Percentiles rank a stretch among this genome's conserved stretches.
Evolutionary conservation across 768 basidiomycete species (phyloP).

Genomic region (Suillus subluteus): DNA sequence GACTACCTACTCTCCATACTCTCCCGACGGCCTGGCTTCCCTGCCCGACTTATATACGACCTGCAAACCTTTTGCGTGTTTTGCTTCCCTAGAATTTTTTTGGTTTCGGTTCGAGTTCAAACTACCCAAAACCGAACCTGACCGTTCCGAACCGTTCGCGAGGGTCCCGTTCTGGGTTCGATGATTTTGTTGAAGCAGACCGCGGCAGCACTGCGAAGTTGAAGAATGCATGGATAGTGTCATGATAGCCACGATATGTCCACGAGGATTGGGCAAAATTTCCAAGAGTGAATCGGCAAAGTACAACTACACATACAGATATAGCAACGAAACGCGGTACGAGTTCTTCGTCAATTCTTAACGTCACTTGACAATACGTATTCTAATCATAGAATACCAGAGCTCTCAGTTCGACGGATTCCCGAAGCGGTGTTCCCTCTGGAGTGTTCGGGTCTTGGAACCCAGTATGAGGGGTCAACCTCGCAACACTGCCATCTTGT

Average conservation of each 20-base stretch:
- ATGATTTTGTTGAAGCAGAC: too few species aligned
- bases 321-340: background rate
- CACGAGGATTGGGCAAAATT: background rate
- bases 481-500: conserved; percentile 38
- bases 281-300: background rate
- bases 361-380: background rate
- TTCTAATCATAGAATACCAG: conserved; percentile 2
- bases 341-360: background rate
- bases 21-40: too few species aligned
- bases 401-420: conserved; percentile 41
- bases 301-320: background rate
- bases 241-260: background rate
- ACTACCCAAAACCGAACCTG: too few species aligned
- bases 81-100: too few species aligned
- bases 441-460: conserved; percentile 42
- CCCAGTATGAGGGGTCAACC: conserved; percentile 36
- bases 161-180: too few species aligned
- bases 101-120: too few species aligned
- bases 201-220: too few species aligned
- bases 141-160: too few species aligned
- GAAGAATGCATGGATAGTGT: background rate
- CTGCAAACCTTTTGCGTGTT: too few species aligned
- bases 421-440: conserved; percentile 31
- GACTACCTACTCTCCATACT: too few species aligned
- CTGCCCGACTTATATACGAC: too few species aligned